Conservation (phyloP, 495 filamentous ascomycete genomes). For the Bryoglossum gracile region DNA sequence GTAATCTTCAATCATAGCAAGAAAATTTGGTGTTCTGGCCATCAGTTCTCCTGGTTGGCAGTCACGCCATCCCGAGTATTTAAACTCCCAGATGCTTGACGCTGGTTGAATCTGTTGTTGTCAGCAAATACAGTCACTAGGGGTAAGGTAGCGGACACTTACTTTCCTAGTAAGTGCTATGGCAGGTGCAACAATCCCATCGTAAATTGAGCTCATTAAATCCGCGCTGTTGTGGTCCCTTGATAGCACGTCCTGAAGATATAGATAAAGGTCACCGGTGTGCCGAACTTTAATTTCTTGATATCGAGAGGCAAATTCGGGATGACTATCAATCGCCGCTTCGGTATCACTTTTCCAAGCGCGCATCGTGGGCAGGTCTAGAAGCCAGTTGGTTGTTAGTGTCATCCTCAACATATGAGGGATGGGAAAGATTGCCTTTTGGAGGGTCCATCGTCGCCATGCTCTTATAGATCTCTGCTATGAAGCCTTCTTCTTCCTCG, state of each 20-base stretch:
- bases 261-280: constrained; percentile 15
- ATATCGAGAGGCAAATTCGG: constrained; percentile 13
- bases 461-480: constrained; percentile 23
- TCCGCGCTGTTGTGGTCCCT: constrained; percentile 14
- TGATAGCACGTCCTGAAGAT: constrained; percentile 15
- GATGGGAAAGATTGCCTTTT: too few relatives aligned
- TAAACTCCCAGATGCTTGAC: constrained; percentile 25
- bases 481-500: constrained; percentile 19
- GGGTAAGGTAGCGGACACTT: constrained; percentile 17
- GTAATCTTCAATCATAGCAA: constrained; percentile 18
- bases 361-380: constrained; percentile 28
- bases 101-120: constrained; percentile 26
- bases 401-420: background rate
- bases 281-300: background rate
- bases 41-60: constrained; percentile 13
- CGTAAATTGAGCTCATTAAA: constrained; percentile 9
- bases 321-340: constrained; percentile 24
- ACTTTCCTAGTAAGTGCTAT: constrained; percentile 25
- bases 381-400: too few relatives aligned
- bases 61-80: constrained; percentile 19
- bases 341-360: constrained; percentile 30
- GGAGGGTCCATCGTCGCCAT: constrained; percentile 10
- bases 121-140: background rate
- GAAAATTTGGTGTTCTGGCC: constrained; percentile 21
- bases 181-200: constrained; percentile 14